Evolutionary conservation across 140 eudicot species (phyloP), one percentile per base, ranked within the genome.

Genomic region (Senecio squalidus): DNA sequence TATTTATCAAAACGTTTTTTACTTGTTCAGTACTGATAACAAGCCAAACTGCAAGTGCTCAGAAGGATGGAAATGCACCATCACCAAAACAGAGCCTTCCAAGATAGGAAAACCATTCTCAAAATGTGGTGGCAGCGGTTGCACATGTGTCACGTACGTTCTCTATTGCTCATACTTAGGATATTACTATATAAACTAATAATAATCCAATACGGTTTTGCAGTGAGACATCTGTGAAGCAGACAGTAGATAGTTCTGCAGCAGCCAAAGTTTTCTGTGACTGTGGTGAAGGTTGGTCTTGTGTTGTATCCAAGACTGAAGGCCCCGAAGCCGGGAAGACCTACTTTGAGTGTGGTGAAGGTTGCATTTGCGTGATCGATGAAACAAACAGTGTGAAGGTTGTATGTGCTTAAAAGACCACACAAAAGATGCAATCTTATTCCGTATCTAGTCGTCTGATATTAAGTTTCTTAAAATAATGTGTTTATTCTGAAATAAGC

Each of bases 331-430:
- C 78, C 4, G 78, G 82, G 16, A 77, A 72, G 58, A 60, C 64
- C 10, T 77, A 60, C 67, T 71, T 77, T 8, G 72, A 71, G 43
- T 77, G 82, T 3, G 82, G 75, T 36, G 82, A 77, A 43, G 82
- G 82, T 34, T 71, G 78, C 64, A 55, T 67, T 23, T 72, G 78
- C 46, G 75, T 72, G 51, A 66, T 77, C 14, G 78, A 71, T 49
- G 68, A 72, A 77, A 57, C 71, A 23, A 77, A 77, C 58, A 66
- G 44, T 1, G 59, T 61, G 28, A 68, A 67, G 46, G 78, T 72
- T 55, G 70, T 51, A 7, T 16, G 68, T 29, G 74, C 75, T 41
- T 76, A 69, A 76, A 15, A 48, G 24, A 18, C 69, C 24, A 41
- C 64, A 18, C 20, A 43, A 54, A 30, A 13, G 14, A n/a, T 25